Evolutionary conservation across 2,329 filamentous ascomycete genomes (phyloP), one percentile per base, ranked within the genome.

Genomic region (Penicillium sp.): DNA sequence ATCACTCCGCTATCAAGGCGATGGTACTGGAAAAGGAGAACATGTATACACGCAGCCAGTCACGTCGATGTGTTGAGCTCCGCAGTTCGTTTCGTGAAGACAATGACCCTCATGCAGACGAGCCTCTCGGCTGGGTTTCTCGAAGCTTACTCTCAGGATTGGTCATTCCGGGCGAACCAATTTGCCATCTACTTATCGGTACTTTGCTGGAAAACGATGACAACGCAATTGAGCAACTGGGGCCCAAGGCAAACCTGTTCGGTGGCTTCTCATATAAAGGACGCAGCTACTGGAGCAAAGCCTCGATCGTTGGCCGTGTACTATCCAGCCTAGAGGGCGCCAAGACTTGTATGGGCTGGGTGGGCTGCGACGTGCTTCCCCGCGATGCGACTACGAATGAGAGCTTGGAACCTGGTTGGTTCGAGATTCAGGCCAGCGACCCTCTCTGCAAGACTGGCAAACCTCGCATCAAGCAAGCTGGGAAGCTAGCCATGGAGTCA

Each of bases 281-380:
- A 3, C 71, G 71, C 31, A 79, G 75, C 43, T 85, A 78, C 74
- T 85, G 81, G 81, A 83, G 80, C 62, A 83, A 82, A 62, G 71
- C 70, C 41, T 81, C 76, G 36, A 71, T 84, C 29, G 73, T 82
- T n/a, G 79, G 78, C 0, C 74, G 80, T 26, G 79, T 84, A 0
- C 53, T 85, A 26, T 76, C 77, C 31, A 73, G 76, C 39, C 48
- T 74, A 26, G 65, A 72, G 7, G 75, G 71, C 13, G 73, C 75
- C 6, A 68, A 69, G 33, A 78, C 80, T 47, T 81, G 77, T 52
- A 81, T 83, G 78, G 81, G 80, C 6, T 84, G 81, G 81, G 71
- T 82, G 4, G 73, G 72, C 8, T 70, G 76, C 18, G 52, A 69
- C 8, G 65, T 71, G 26, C 58, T 77, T 3, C 78, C 79, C 2